Evolutionary conservation across 164 flowering plant genomes (phyloP).

Genomic region (Tinospora cordifolia): DNA sequence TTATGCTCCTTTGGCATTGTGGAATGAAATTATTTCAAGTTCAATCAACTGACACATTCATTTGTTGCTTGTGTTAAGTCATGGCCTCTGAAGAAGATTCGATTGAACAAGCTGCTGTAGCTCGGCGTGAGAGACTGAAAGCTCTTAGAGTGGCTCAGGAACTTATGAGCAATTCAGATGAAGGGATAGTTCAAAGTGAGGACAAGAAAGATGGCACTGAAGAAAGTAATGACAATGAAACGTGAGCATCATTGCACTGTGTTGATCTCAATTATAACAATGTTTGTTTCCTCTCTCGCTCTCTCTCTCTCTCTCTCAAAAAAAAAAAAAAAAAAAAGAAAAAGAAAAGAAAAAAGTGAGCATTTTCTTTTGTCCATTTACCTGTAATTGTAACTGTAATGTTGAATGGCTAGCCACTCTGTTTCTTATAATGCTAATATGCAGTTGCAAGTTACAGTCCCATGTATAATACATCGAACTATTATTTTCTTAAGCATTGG

Average conservation of each 20-base stretch:
- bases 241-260: constrained; percentile 35
- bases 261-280: too few relatives aligned
- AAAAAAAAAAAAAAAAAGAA: too few relatives aligned
- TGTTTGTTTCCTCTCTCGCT: too few relatives aligned
- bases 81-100: constrained; percentile 64
- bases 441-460: background rate
- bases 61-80: constrained; percentile 7
- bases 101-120: constrained; percentile 64
- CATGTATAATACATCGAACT: too few relatives aligned
- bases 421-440: background rate
- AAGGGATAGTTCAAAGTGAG: constrained; percentile 24
- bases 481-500: background rate
- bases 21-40: constrained; percentile 18
- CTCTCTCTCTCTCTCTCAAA: too few relatives aligned
- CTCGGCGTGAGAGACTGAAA: constrained; percentile 67
- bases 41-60: constrained; percentile 35
- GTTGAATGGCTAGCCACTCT: background rate
- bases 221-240: constrained; percentile 31
- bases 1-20: background rate
- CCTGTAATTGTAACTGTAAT: background rate
- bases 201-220: constrained; percentile 23
- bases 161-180: constrained; percentile 52
- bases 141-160: constrained; percentile 82
- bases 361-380: background rate
- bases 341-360: too few relatives aligned